phyloP scores from a whole-genome alignment of 1,284 basidiomycete genomes.

The Paramarasmius palmivorus region DNA sequence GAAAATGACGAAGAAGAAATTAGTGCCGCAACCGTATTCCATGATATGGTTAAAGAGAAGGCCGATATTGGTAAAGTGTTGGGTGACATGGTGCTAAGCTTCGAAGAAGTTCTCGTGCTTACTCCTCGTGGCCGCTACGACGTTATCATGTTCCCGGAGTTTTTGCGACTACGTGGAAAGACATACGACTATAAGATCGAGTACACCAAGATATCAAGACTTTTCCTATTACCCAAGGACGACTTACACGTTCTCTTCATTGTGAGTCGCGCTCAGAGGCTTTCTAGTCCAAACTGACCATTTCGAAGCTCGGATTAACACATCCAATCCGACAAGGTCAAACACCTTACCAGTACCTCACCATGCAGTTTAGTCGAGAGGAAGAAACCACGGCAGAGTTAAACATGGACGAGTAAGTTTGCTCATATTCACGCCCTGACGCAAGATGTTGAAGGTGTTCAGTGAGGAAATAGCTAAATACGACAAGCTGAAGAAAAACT shows the following conservation, averaged over 20 bases:
- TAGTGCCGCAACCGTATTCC: constrained; percentile 94
- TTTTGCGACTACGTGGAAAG: constrained; percentile 93
- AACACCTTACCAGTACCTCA: constrained; percentile 96
- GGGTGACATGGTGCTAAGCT: constrained; percentile 92
- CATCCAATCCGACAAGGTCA: constrained; percentile 98
- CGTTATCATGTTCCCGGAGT: constrained; percentile 96
- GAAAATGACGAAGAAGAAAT: constrained; percentile 75
- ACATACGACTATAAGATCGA: constrained; percentile 99
- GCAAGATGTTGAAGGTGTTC: neutral
- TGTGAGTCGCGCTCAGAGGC: constrained; percentile 42
- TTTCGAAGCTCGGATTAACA: constrained; percentile 76
- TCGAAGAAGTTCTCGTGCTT: constrained; percentile 95
- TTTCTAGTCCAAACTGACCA: constrained; percentile 7
- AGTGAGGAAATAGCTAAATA: constrained; percentile 76
- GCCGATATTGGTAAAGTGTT: constrained; percentile 93
- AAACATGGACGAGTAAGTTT: constrained; percentile 85
- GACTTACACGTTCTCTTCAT: constrained; percentile 96
- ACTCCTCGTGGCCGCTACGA: constrained; percentile 97
- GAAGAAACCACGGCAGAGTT: constrained; percentile 97
- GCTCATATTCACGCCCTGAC: constrained; percentile 15
- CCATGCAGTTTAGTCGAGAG: constrained; percentile 96
- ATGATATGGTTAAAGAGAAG: constrained; percentile 95
- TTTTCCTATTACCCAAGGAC: constrained; percentile 97
- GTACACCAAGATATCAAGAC: constrained; percentile 84
- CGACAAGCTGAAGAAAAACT: constrained; percentile 87